Conservation (phyloP, 306 rosid species). For the Lathyrus sativus region DNA sequence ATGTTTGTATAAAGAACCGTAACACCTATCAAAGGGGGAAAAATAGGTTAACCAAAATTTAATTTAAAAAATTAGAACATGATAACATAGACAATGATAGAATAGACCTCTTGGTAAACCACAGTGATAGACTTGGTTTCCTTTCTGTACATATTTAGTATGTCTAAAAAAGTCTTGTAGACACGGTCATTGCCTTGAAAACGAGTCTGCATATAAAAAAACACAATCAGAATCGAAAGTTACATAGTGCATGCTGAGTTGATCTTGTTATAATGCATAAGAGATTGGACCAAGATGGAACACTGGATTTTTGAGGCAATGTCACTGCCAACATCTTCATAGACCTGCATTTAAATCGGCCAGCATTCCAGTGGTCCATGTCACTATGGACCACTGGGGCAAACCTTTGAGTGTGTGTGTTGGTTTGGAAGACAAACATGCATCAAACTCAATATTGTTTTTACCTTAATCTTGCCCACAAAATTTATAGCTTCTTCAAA, state of each 20-base stretch:
- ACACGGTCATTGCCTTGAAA: conserved; percentile 91
- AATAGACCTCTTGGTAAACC: conserved; percentile 80
- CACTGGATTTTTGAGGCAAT: neutral
- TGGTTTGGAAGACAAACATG: conserved; percentile 1
- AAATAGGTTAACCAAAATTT: neutral
- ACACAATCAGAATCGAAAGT: conserved; percentile 39
- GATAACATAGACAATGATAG: conserved; percentile 25
- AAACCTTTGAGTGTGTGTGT: neutral
- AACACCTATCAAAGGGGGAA: neutral
- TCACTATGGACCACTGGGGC: too few relatives aligned
- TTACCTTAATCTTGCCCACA: conserved; percentile 93
- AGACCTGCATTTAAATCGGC: conserved; percentile 11
- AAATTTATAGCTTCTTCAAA: conserved; percentile 93
- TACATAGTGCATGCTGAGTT: conserved; percentile 36
- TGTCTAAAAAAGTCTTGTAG: conserved; percentile 88
- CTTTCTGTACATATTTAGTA: conserved; percentile 94
- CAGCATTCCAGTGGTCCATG: conserved; percentile 1
- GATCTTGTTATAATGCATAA: conserved; percentile 1
- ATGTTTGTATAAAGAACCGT: conserved; percentile 18
- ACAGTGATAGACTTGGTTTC: conserved; percentile 82
- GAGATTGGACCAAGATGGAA: conserved; percentile 25
- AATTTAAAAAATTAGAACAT: conserved; percentile 9
- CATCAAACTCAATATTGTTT: conserved; percentile 32
- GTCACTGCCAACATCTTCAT: conserved; percentile 12
- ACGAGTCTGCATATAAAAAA: conserved; percentile 65